Evolutionary conservation across 2,329 filamentous ascomycete species (phyloP).

Genomic region (Macroventuria anomochaeta): DNA sequence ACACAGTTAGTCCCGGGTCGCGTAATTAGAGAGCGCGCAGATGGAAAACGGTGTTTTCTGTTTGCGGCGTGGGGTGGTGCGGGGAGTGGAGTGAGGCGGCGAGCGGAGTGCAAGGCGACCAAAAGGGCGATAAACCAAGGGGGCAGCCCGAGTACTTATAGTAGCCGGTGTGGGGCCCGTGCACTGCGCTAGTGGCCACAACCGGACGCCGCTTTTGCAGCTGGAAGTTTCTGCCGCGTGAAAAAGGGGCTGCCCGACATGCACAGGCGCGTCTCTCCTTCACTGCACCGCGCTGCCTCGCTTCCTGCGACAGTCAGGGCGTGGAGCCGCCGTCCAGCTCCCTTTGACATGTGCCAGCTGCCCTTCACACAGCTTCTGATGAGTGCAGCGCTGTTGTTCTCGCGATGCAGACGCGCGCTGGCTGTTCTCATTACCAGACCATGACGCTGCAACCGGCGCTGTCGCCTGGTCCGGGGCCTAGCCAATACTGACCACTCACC

Average conservation of each 20-base stretch:
- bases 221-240: constrained; percentile 35
- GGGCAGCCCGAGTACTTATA: constrained; percentile 36
- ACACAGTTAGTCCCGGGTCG: constrained; percentile 30
- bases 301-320: constrained; percentile 17
- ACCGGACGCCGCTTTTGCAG: constrained; percentile 31
- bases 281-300: constrained; percentile 19
- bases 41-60: constrained; percentile 32
- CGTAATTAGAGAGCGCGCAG: constrained; percentile 44
- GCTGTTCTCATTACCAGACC: constrained; percentile 17
- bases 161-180: constrained; percentile 16
- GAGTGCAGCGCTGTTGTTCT: constrained; percentile 14
- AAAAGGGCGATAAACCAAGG: constrained; percentile 37
- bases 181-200: constrained; percentile 20
- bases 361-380: neutral
- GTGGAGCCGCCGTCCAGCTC: neutral
- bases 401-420: neutral
- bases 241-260: constrained; percentile 36
- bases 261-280: constrained; percentile 25
- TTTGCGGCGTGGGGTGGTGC: constrained; percentile 37
- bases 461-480: constrained; percentile 23
- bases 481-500: constrained; percentile 29
- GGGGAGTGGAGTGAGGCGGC: constrained; percentile 36
- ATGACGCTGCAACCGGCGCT: constrained; percentile 33
- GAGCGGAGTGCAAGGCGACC: constrained; percentile 35
- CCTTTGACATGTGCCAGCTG: neutral